Evolutionary conservation across 768 basidiomycete species (phyloP).

Genomic region (Podaxis rugospora): DNA sequence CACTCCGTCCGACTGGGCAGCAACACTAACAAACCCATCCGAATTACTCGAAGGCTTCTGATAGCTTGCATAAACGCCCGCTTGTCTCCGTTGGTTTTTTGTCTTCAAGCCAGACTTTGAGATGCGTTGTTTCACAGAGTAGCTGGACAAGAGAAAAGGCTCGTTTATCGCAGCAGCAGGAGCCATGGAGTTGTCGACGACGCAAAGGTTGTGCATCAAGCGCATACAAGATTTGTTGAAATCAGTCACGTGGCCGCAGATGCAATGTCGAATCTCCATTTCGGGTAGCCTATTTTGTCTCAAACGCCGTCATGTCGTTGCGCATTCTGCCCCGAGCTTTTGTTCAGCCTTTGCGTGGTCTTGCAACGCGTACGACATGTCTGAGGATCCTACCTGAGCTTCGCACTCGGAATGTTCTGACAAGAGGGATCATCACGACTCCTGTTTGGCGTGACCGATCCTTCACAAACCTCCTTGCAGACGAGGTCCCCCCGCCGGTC

Average conservation of each 20-base stretch:
- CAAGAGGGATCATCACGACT: slow-evolving; percentile 3
- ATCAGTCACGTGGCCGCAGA: slow-evolving; percentile 9
- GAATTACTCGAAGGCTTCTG: slow-evolving; percentile 18
- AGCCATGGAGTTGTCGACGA: background rate
- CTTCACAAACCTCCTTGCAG: slow-evolving; percentile 72
- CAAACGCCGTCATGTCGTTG: slow-evolving; percentile 2
- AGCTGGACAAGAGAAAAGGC: slow-evolving; percentile 36
- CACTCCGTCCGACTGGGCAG: slow-evolving; percentile 70
- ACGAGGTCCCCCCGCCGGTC: slow-evolving; percentile 62
- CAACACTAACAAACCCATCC: slow-evolving; percentile 61
- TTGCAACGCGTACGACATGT: background rate
- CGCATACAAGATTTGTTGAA: slow-evolving; percentile 6
- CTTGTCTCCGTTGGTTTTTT: slow-evolving; percentile 15
- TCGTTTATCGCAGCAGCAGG: slow-evolving; percentile 24
- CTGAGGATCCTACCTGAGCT: background rate
- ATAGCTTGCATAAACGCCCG: slow-evolving; percentile 12
- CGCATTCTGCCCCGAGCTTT: slow-evolving; percentile 3
- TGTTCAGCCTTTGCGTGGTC: background rate
- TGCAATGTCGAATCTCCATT: background rate
- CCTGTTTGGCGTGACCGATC: slow-evolving; percentile 24
- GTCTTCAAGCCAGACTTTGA: slow-evolving; percentile 14
- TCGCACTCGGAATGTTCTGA: background rate
- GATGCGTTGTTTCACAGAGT: slow-evolving; percentile 15
- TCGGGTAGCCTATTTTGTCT: background rate
- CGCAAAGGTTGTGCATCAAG: background rate